These are phyloP conservation scores for Plasmodium coatneyi DNA, from an alignment of 169 alveolate genomes.

Conservation along the genomic window DNA sequence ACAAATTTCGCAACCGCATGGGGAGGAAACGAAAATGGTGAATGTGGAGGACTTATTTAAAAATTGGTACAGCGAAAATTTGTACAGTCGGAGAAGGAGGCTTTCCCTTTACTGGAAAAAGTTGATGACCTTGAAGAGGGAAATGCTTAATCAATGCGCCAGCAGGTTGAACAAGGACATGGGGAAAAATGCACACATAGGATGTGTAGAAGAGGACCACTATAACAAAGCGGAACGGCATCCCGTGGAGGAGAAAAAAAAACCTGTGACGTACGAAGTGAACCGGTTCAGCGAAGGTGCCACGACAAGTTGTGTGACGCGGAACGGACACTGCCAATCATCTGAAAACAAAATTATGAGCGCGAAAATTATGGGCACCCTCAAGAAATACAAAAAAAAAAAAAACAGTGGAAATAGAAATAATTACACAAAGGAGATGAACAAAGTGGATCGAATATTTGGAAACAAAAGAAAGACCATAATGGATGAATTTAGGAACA, in stretches of 20 bases:
- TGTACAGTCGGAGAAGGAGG: background rate
- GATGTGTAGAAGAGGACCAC: background rate
- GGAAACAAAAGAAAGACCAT: slow-evolving; percentile 17
- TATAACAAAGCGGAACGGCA: background rate
- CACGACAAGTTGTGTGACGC: background rate
- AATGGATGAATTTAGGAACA: background rate
- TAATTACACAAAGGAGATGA: slow-evolving; percentile 40
- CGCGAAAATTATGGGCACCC: background rate
- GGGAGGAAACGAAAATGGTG: background rate
- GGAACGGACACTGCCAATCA: background rate
- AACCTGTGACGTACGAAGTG: background rate
- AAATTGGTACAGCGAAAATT: slow-evolving; percentile 24
- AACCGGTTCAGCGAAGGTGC: background rate
- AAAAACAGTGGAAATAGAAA: slow-evolving; percentile 58
- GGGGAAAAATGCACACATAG: background rate
- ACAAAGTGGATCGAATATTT: slow-evolving; percentile 62
- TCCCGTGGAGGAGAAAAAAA: background rate
- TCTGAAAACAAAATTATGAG: slow-evolving; percentile 23
- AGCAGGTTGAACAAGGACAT: background rate
- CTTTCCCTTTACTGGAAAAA: slow-evolving; percentile 22
- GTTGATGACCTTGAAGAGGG: slow-evolving; percentile 13
- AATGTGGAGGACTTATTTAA: slow-evolving; percentile 6
- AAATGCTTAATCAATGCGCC: slow-evolving; percentile 21
- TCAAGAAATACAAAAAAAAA: slow-evolving; percentile 41
- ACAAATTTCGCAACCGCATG: background rate